Conservation (phyloP, 2,329 filamentous ascomycete genomes). For the Paraconiothyrium sp. region DNA sequence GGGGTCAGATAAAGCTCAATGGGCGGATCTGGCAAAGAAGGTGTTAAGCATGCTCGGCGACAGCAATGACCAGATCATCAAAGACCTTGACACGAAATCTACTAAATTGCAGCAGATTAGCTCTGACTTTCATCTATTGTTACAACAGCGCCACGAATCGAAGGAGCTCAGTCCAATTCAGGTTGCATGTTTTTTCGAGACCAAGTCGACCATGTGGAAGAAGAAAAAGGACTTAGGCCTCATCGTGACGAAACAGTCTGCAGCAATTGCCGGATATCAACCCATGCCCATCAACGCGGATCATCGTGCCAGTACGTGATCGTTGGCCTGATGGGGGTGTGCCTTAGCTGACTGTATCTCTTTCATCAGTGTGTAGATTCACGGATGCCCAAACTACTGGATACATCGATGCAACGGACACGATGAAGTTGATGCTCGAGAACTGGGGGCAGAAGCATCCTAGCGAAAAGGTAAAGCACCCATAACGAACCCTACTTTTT, state of each 20-base stretch:
- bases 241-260: constrained; percentile 18
- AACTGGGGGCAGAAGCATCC: constrained; percentile 10
- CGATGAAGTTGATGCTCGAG: constrained; percentile 14
- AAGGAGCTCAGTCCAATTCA: constrained; percentile 12
- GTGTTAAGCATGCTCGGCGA: constrained; percentile 12
- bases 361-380: constrained; percentile 10
- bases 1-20: constrained; percentile 13
- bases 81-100: constrained; percentile 8
- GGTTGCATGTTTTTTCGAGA: constrained; percentile 16
- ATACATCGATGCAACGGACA: constrained; percentile 13
- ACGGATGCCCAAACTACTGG: constrained; percentile 9
- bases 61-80: constrained; percentile 16
- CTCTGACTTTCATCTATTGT: constrained; percentile 11
- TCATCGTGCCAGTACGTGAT: constrained; percentile 8
- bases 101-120: constrained; percentile 13
- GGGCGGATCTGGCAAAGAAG: constrained; percentile 11
- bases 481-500: background rate
- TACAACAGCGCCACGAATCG: constrained; percentile 9
- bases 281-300: constrained; percentile 14
- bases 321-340: background rate
- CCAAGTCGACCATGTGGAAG: constrained; percentile 13
- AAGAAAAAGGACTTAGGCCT: constrained; percentile 12
- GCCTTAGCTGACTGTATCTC: background rate
- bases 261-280: constrained; percentile 11
- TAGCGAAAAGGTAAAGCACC: background rate